These are phyloP conservation scores for Zalerion maritima DNA, from an alignment of 495 filamentous ascomycete genomes.

Conservation along the genomic window DNA sequence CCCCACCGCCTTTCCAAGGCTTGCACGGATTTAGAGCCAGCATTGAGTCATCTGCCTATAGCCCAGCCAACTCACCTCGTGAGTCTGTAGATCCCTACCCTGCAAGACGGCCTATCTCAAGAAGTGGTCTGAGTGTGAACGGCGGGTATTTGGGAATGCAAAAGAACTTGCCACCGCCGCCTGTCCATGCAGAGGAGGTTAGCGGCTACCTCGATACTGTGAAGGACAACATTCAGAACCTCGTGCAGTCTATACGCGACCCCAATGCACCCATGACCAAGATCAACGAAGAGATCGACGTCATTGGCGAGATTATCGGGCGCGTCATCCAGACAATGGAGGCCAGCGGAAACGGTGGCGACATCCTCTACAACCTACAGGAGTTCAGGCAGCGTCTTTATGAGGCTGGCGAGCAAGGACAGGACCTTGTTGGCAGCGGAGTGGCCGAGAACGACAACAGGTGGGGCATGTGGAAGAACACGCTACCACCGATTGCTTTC, in stretches of 20 bases:
- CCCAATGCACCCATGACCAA: conserved; percentile 49
- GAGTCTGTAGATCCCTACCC: conserved; percentile 26
- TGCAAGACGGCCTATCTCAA: conserved; percentile 19
- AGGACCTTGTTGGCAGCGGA: conserved; percentile 33
- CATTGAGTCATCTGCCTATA: conserved; percentile 39
- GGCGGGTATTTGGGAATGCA: conserved; percentile 18
- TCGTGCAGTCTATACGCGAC: conserved; percentile 65
- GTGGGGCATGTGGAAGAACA: conserved; percentile 53
- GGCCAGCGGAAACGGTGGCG: conserved; percentile 39
- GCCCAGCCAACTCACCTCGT: conserved; percentile 37
- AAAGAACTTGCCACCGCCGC: conserved; percentile 20
- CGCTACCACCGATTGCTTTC: conserved; percentile 70
- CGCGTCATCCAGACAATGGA: conserved; percentile 56
- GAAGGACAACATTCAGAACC: conserved; percentile 66
- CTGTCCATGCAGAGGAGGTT: conserved; percentile 52
- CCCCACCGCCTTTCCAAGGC: conserved; percentile 35
- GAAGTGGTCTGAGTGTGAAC: conserved; percentile 13
- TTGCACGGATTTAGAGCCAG: conserved; percentile 25
- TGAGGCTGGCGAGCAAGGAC: conserved; percentile 49
- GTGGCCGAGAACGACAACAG: conserved; percentile 29
- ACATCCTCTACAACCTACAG: conserved; percentile 48
- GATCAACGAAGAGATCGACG: conserved; percentile 53
- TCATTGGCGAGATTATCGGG: conserved; percentile 54
- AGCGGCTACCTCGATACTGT: conserved; percentile 73
- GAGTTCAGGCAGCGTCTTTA: conserved; percentile 51